These are phyloP conservation scores for Puya raimondii DNA, from an alignment of 176 grass and related monocot species.

Conservation along the genomic window DNA sequence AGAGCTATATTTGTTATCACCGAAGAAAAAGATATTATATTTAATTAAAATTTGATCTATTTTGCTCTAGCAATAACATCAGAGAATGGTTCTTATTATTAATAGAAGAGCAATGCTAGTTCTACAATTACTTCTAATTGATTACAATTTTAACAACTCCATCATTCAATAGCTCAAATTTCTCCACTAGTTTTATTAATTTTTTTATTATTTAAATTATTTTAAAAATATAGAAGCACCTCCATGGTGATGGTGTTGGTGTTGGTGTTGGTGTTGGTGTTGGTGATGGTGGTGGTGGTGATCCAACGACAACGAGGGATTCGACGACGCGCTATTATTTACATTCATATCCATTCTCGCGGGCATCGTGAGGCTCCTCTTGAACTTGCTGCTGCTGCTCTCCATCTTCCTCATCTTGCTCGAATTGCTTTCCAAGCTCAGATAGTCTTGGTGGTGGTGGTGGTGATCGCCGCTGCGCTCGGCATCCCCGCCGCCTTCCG, in stretches of 20 bases:
- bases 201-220: no score
- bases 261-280: no score
- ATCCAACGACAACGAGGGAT: slow-evolving; percentile 40
- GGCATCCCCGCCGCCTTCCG: slow-evolving; percentile 27
- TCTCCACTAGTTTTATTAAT: no score
- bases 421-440: slow-evolving; percentile 79
- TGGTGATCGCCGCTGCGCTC: slow-evolving; percentile 26
- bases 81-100: no score
- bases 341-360: slow-evolving; percentile 32
- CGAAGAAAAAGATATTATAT: no score
- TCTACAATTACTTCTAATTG: no score
- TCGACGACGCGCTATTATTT: slow-evolving; percentile 22
- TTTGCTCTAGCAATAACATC: no score
- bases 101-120: no score
- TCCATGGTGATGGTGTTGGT: slow-evolving; percentile 8
- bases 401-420: slow-evolving; percentile 70
- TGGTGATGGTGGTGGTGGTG: slow-evolving; percentile 1
- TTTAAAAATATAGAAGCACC: background rate
- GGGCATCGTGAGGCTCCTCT: slow-evolving; percentile 93
- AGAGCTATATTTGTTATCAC: no score
- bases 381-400: slow-evolving; percentile 65
- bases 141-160: no score
- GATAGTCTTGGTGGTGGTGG: slow-evolving; percentile 52
- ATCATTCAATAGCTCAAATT: no score
- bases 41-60: no score